A percentile compares a stretch with the other conserved stretches of the same genome.
These are phyloP conservation scores for Parmelia sp. DNA, from an alignment of 495 filamentous ascomycete species.

Conservation along the genomic window DNA sequence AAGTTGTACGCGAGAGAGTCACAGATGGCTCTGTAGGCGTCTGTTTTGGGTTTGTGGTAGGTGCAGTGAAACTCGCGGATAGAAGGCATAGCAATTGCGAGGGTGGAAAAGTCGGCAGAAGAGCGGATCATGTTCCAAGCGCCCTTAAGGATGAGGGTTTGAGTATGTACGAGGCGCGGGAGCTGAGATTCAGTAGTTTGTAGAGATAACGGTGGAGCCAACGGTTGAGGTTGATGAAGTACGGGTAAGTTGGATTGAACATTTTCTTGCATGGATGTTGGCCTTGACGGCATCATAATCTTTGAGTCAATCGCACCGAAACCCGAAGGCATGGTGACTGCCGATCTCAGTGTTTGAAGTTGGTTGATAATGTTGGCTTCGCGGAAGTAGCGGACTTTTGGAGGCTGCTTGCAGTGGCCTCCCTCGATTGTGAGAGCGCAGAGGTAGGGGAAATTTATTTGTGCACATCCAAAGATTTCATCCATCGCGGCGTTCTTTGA, in stretches of 20 bases:
- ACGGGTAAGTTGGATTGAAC: neutral
- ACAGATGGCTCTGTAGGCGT: constrained; percentile 60
- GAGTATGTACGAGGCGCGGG: constrained; percentile 40
- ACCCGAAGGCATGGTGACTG: neutral
- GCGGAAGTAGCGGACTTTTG: constrained; percentile 53
- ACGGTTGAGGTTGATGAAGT: neutral
- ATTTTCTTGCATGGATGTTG: neutral
- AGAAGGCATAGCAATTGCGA: constrained; percentile 55
- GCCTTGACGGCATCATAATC: neutral
- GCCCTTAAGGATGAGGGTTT: constrained; percentile 62
- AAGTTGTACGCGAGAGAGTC: too few species aligned
- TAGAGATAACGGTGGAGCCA: neutral
- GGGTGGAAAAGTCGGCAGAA: constrained; percentile 54
- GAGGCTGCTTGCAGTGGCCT: constrained; percentile 66
- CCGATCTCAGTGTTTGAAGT: neutral
- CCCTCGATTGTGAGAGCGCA: constrained; percentile 66
- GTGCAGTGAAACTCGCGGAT: constrained; percentile 64
- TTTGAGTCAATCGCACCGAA: neutral
- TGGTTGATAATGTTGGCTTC: constrained; percentile 15
- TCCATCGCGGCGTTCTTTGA: constrained; percentile 60
- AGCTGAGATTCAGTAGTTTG: constrained; percentile 26
- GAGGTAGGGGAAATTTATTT: constrained; percentile 50
- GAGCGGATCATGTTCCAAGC: constrained; percentile 70
- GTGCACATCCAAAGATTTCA: constrained; percentile 57
- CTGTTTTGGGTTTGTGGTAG: constrained; percentile 62